These are phyloP conservation scores for Obba rivulosa DNA, from an alignment of 768 basidiomycete genomes.

Conservation along the genomic window DNA sequence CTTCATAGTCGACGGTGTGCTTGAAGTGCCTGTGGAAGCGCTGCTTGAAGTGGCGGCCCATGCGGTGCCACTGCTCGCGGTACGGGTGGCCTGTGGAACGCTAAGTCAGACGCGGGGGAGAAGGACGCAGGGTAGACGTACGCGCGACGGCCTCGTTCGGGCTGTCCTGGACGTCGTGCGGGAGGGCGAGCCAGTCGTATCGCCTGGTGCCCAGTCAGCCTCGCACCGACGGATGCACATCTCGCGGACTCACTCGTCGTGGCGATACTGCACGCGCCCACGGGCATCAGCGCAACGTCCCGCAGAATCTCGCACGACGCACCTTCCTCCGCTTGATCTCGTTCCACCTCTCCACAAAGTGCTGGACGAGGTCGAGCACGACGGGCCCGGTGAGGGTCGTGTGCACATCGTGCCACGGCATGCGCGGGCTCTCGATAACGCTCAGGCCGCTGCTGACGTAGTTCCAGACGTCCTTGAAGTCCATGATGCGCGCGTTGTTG, in stretches of 20 bases:
- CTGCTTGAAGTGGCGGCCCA: slow-evolving; percentile 59
- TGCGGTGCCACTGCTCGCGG: slow-evolving; percentile 49
- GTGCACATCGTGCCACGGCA: slow-evolving; percentile 98
- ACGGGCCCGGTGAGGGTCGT: slow-evolving; percentile 78
- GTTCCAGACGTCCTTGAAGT: slow-evolving; percentile 78
- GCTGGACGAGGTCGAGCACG: slow-evolving; percentile 88
- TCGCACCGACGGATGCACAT: too few relatives aligned
- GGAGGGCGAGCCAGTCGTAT: slow-evolving; percentile 71
- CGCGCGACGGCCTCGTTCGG: slow-evolving; percentile 67
- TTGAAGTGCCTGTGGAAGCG: slow-evolving; percentile 45
- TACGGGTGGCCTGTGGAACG: slow-evolving; percentile 56
- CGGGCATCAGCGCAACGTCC: too few relatives aligned
- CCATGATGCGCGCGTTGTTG: slow-evolving; percentile 83
- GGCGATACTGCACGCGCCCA: slow-evolving; percentile 21
- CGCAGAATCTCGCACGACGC: slow-evolving; percentile 1
- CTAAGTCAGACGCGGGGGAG: neutral
- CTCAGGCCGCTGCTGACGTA: slow-evolving; percentile 69
- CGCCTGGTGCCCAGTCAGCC: slow-evolving; percentile 26
- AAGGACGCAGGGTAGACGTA: slow-evolving; percentile 21
- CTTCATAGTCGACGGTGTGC: slow-evolving; percentile 30
- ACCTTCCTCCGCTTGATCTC: slow-evolving; percentile 83
- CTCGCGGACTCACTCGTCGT: slow-evolving; percentile 48
- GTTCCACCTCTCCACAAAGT: slow-evolving; percentile 92
- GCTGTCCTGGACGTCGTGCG: slow-evolving; percentile 56
- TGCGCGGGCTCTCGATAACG: slow-evolving; percentile 62